These are phyloP conservation scores for Serendipita sp. DNA, from an alignment of 768 basidiomycete genomes.

Conservation along the genomic window DNA sequence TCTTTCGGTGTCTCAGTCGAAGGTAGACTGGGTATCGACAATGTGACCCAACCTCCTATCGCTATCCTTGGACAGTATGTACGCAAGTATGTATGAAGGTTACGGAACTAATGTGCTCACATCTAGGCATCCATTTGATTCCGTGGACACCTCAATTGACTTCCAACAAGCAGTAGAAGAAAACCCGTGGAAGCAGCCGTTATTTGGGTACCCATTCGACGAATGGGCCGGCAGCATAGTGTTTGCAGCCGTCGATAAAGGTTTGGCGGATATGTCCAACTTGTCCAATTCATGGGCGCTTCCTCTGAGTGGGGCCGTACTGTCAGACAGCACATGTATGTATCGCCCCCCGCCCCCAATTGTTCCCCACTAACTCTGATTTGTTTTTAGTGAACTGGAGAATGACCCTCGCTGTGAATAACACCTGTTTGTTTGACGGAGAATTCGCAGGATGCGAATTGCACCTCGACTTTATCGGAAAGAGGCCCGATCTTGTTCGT, in stretches of 20 bases:
- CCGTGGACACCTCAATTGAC: neutral
- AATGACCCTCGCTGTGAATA: neutral
- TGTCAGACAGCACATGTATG: conserved; percentile 1
- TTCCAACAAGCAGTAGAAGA: neutral
- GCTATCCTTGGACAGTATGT: neutral
- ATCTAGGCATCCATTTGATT: neutral
- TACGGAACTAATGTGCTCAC: neutral
- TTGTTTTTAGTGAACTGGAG: neutral
- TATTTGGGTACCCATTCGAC: conserved; percentile 2
- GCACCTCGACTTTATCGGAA: neutral
- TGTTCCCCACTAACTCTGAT: neutral
- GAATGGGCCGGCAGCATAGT: neutral
- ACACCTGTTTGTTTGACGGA: neutral
- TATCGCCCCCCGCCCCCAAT: neutral
- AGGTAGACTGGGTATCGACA: neutral
- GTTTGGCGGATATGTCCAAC: neutral
- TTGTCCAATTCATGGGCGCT: neutral
- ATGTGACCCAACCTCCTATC: neutral
- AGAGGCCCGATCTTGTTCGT: neutral
- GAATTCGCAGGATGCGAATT: neutral
- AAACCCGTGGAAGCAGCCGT: neutral
- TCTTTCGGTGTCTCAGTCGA: neutral
- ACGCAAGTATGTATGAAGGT: neutral
- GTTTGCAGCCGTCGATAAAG: neutral
- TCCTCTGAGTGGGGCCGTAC: neutral